These are phyloP conservation scores for Comarum palustre DNA, from an alignment of 306 rosid genomes.

Conservation along the genomic window DNA sequence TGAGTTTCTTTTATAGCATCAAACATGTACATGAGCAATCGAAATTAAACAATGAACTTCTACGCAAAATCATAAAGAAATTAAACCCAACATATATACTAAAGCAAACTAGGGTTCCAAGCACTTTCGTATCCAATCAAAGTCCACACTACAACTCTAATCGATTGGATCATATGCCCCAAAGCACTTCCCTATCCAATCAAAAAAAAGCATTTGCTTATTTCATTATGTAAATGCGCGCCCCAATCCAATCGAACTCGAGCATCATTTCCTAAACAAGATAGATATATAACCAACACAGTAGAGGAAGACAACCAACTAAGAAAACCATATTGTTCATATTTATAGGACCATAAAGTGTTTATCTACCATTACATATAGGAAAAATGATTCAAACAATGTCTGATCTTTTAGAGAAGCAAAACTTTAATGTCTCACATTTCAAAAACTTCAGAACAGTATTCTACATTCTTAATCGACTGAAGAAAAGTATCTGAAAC, in stretches of 20 bases:
- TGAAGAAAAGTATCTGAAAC: too few species aligned
- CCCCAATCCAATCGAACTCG: slow-evolving; percentile 33
- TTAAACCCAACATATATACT: background rate
- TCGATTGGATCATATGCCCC: slow-evolving; percentile 21
- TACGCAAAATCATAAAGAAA: background rate
- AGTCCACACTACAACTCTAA: slow-evolving; percentile 7
- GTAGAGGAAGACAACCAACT: slow-evolving; percentile 7
- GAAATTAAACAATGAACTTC: background rate
- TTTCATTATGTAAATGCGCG: slow-evolving; percentile 28
- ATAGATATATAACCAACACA: slow-evolving; percentile 14
- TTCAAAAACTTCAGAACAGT: too few species aligned
- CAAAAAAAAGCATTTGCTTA: slow-evolving; percentile 8
- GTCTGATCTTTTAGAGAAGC: too few species aligned
- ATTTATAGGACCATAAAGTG: slow-evolving; percentile 7
- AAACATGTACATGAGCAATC: background rate
- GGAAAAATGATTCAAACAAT: too few species aligned
- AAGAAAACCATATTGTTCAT: slow-evolving; percentile 16
- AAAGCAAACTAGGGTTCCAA: slow-evolving; percentile 29
- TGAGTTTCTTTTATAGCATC: background rate
- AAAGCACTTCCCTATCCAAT: too few species aligned
- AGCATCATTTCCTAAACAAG: slow-evolving; percentile 13
- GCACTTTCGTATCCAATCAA: slow-evolving; percentile 33
- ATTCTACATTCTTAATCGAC: too few species aligned
- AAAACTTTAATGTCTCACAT: too few species aligned
- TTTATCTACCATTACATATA: slow-evolving; percentile 3